Percentiles rank a stretch among this genome's conserved stretches.
phyloP scores from a whole-genome alignment of 306 rosid genomes.

The Cucumis melo region DNA sequence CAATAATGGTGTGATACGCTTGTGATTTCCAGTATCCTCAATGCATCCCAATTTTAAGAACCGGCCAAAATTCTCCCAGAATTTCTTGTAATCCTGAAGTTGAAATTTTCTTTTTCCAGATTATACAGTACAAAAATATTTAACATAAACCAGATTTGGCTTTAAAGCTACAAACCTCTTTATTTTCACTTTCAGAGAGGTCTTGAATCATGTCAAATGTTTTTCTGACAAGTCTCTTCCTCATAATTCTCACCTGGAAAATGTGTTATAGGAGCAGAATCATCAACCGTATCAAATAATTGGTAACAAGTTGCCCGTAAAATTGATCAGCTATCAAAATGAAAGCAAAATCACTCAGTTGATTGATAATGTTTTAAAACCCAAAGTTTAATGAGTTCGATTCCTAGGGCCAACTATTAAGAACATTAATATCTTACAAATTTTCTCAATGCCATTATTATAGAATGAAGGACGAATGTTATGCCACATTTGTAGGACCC shows the following conservation, averaged over 20 bases:
- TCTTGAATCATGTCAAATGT: constrained; percentile 98
- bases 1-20: constrained; percentile 82
- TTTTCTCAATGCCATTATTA: not conserved
- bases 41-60: constrained; percentile 79
- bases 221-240: constrained; percentile 94
- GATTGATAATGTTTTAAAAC: not conserved
- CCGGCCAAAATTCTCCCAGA: constrained; percentile 99
- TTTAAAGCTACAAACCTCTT: constrained; percentile 45
- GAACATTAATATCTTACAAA: not conserved
- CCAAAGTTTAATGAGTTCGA: not conserved
- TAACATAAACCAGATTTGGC: not conserved
- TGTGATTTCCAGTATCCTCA: constrained; percentile 93
- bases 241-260: constrained; percentile 92
- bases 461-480: not conserved
- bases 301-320: not conserved
- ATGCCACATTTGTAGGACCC: not conserved
- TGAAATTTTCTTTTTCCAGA: constrained; percentile 1
- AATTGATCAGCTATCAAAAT: not conserved
- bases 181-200: constrained; percentile 72
- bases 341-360: not conserved
- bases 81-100: constrained; percentile 85
- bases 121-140: constrained; percentile 7
- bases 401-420: not conserved
- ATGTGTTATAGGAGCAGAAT: not conserved
- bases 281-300: not conserved